A percentile compares a stretch with the other conserved stretches of the same genome.
Evolutionary conservation across 2,329 filamentous ascomycete genomes (phyloP).

Genomic region (Phyllosticta citrichinensis): DNA sequence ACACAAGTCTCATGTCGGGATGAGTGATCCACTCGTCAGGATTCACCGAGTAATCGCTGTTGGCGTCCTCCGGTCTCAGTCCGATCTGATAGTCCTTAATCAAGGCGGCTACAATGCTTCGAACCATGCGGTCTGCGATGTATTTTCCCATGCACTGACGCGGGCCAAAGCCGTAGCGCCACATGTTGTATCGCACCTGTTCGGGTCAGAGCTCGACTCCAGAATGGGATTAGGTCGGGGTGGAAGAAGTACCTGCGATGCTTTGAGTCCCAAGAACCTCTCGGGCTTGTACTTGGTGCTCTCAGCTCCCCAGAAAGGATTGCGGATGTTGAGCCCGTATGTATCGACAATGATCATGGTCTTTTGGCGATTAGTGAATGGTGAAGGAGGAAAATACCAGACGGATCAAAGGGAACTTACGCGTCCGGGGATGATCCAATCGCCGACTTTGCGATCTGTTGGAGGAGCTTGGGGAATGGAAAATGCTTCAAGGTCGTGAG

Average conservation of each 20-base stretch:
- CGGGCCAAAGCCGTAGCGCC: slow-evolving; percentile 38
- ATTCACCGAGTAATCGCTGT: background rate
- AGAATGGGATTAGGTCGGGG: background rate
- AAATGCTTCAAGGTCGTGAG: slow-evolving; percentile 22
- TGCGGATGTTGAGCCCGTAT: background rate
- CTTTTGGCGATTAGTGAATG: background rate
- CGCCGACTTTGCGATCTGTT: slow-evolving; percentile 16
- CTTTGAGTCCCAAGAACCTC: background rate
- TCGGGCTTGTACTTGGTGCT: background rate
- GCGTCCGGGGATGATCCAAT: background rate
- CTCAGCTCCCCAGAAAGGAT: background rate
- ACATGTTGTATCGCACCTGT: slow-evolving; percentile 28
- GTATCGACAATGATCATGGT: background rate
- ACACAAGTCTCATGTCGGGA: background rate
- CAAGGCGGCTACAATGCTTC: slow-evolving; percentile 3
- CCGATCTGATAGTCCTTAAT: background rate
- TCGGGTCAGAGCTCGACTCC: background rate
- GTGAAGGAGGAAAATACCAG: background rate
- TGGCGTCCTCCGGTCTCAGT: background rate
- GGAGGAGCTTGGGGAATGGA: slow-evolving; percentile 33
- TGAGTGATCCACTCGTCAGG: background rate
- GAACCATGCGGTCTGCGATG: slow-evolving; percentile 30
- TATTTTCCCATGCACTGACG: slow-evolving; percentile 36
- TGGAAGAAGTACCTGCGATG: background rate
- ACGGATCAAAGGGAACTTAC: background rate